A percentile compares a stretch with the other conserved stretches of the same genome.
Conservation (phyloP, 2,329 filamentous ascomycete genomes). For the Lasiodiplodia sp. region DNA sequence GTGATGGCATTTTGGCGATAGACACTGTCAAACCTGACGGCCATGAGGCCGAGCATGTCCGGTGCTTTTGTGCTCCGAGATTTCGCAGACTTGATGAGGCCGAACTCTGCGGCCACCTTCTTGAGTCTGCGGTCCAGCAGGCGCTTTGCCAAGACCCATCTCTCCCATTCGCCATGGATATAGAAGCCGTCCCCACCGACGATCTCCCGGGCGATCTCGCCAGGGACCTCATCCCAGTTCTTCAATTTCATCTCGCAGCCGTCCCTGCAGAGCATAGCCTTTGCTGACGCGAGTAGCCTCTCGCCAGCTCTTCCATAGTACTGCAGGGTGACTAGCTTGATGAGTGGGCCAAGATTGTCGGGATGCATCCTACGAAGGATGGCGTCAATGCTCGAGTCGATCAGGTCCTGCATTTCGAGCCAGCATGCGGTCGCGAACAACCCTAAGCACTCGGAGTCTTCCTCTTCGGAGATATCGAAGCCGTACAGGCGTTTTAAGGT, state of each 20-base stretch:
- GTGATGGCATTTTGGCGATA: slow-evolving; percentile 56
- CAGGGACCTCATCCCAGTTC: slow-evolving; percentile 65
- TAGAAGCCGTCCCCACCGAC: slow-evolving; percentile 67
- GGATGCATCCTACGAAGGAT: slow-evolving; percentile 64
- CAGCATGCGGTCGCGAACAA: slow-evolving; percentile 65
- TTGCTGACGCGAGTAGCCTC: slow-evolving; percentile 63
- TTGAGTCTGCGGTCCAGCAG: slow-evolving; percentile 61
- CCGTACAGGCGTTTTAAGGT: slow-evolving; percentile 63
- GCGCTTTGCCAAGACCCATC: slow-evolving; percentile 63
- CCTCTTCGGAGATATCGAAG: slow-evolving; percentile 54
- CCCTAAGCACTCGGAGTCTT: slow-evolving; percentile 60
- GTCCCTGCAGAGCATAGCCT: slow-evolving; percentile 64
- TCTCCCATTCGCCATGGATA: slow-evolving; percentile 64
- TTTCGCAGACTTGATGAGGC: slow-evolving; percentile 54
- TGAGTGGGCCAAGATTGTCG: slow-evolving; percentile 56
- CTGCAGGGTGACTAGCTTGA: slow-evolving; percentile 61
- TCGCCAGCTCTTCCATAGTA: slow-evolving; percentile 64
- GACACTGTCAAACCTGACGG: slow-evolving; percentile 60
- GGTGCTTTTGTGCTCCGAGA: slow-evolving; percentile 55
- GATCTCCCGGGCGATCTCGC: slow-evolving; percentile 65
- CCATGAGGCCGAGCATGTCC: slow-evolving; percentile 56
- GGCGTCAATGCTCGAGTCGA: slow-evolving; percentile 61
- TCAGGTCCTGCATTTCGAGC: slow-evolving; percentile 65
- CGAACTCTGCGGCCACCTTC: slow-evolving; percentile 55
- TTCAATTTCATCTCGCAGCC: slow-evolving; percentile 63